A percentile compares a stretch with the other conserved stretches of the same genome.
phyloP scores from a whole-genome alignment of 768 basidiomycete genomes.

The Russula compacta region DNA sequence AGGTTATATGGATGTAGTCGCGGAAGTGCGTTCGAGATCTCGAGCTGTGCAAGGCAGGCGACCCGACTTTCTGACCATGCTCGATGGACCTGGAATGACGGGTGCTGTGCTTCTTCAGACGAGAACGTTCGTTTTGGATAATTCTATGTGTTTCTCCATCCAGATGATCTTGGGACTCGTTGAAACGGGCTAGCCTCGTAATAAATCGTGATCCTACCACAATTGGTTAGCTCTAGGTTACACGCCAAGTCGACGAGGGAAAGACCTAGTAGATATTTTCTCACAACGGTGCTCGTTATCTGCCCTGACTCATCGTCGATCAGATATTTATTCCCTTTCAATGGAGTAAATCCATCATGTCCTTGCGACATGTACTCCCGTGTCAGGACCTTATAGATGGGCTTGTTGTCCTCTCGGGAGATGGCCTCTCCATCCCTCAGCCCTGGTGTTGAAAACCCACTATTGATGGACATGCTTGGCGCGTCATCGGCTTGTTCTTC shows the following conservation, averaged over 20 bases:
- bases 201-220: conserved; percentile 62
- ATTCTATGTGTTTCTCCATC: conserved; percentile 37
- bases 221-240: neutral
- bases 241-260: neutral
- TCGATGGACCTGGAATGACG: conserved; percentile 26
- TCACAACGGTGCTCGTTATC: conserved; percentile 67
- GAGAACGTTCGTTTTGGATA: conserved; percentile 39
- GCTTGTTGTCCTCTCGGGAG: conserved; percentile 39
- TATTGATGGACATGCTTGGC: conserved; percentile 16
- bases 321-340: conserved; percentile 58
- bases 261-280: conserved; percentile 75
- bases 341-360: conserved; percentile 69
- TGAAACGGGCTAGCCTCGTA: conserved; percentile 45
- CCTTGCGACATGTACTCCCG: conserved; percentile 78
- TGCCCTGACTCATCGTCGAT: conserved; percentile 80
- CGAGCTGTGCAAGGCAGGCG: conserved; percentile 34
- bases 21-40: conserved; percentile 47
- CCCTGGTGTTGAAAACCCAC: conserved; percentile 21
- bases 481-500: conserved; percentile 25
- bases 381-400: conserved; percentile 74
- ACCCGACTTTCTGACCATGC: conserved; percentile 42
- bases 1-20: conserved; percentile 49
- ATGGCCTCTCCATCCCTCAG: conserved; percentile 46
- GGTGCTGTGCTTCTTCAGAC: conserved; percentile 9
- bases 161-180: conserved; percentile 28